Base-by-base conservation (phyloP, 2,329 filamentous ascomycete genomes). In the Tolypocladium guangdongense region DNA sequence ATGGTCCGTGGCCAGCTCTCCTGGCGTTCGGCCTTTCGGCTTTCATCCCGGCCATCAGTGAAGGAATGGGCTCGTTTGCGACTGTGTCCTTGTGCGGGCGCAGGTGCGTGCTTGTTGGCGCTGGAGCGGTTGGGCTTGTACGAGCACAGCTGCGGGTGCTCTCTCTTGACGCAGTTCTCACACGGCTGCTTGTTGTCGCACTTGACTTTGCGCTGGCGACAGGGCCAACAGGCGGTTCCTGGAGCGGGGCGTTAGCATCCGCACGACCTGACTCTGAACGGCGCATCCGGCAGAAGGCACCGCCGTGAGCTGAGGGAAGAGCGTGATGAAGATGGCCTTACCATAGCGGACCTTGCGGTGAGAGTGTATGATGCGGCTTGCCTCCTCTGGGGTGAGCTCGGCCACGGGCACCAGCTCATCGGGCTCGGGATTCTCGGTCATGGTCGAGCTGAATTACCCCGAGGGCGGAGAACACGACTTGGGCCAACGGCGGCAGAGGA, bases 291-390 rank as follows among this genome's bases (percentile, higher is more conserved):
- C 5, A 47, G 27, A 47, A 14, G 27, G 16, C 7, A 27, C 43
- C 0, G 43, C 27, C 33, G 18, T 14, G 43, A 20, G 18, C 12
- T 20, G 43, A 46, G 43, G 43, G 10, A 20, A 11, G 35, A 38
- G n/a, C 4, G 53, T 53, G 32, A 54, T 49, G 36, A 51, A 14
- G 24, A 32, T 30, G 49, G 46, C 36, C 50, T 65, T 74, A 84
- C 82, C 82, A 67, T 86, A 85, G 63, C 82, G 77, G 54, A 86
- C 82, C 67, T 86, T 86, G 59, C 82, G 79, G 64, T 85, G 82
- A 51, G 81, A 84, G 65, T 85, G 82, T 60, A 86, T 85, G 69
- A 86, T 85, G 61, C 81, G 80, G 64, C 74, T 85, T 58, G 81
- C 82, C 68, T 86, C 82, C 65, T 85, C 82, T 11, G 81, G 78